Conservation (phyloP, 768 basidiomycete genomes). For the Boletales sp. region DNA sequence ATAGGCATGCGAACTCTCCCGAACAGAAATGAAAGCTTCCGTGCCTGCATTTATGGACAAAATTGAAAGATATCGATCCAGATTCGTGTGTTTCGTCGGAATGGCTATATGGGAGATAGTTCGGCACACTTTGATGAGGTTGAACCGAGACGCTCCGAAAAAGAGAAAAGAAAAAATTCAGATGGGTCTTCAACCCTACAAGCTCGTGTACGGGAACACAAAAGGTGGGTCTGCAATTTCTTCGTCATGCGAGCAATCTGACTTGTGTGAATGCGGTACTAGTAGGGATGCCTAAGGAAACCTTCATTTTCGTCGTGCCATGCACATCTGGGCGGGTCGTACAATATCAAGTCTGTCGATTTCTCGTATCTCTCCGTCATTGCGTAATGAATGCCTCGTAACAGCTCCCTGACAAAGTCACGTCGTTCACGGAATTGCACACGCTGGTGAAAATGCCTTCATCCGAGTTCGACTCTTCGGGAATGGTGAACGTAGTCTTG, state of each 20-base stretch:
- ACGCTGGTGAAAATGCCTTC: slow-evolving; percentile 20
- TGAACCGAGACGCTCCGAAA: not conserved
- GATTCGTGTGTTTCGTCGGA: slow-evolving; percentile 76
- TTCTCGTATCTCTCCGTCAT: not conserved
- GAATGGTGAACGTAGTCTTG: slow-evolving; percentile 1
- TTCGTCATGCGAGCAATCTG: too few species aligned
- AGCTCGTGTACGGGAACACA: slow-evolving; percentile 11
- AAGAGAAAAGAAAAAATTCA: slow-evolving; percentile 8
- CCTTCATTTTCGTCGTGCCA: slow-evolving; percentile 71
- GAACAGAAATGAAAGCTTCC: slow-evolving; percentile 45
- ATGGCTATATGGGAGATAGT: slow-evolving; percentile 55
- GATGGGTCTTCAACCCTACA: slow-evolving; percentile 24
- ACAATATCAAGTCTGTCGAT: slow-evolving; percentile 56
- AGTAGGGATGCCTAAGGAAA: slow-evolving; percentile 37
- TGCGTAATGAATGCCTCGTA: not conserved
- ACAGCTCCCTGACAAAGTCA: slow-evolving; percentile 45
- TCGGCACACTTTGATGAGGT: slow-evolving; percentile 35
- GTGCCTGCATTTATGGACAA: slow-evolving; percentile 62
- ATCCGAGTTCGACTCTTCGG: slow-evolving; percentile 11
- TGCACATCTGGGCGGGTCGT: slow-evolving; percentile 76
- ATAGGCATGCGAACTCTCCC: slow-evolving; percentile 55
- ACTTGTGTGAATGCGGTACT: not conserved
- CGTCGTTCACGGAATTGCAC: slow-evolving; percentile 37
- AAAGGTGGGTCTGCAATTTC: slow-evolving; percentile 4
- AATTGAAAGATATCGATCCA: slow-evolving; percentile 52